A percentile compares a stretch with the other conserved stretches of the same genome.
These are phyloP conservation scores for Xylaria cubensis DNA, from an alignment of 495 filamentous ascomycete species.

Conservation along the genomic window DNA sequence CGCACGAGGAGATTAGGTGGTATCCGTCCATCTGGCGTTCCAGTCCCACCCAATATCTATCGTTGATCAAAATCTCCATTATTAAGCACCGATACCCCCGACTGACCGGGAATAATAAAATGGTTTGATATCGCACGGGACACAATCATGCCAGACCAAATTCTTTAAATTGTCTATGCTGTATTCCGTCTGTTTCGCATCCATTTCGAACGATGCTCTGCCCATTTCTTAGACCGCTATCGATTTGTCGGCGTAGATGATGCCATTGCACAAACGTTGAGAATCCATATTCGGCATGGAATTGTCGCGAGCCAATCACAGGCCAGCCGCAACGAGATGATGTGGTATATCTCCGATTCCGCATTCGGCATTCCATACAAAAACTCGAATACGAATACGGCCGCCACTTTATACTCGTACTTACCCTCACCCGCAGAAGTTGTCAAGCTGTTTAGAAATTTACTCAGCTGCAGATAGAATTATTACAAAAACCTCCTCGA, in stretches of 20 bases:
- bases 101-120: neutral
- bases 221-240: conserved; percentile 5
- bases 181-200: neutral
- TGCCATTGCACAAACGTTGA: conserved; percentile 6
- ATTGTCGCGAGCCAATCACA: conserved; percentile 11
- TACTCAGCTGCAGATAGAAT: neutral
- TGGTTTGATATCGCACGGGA: neutral
- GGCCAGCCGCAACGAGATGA: neutral
- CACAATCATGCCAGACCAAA: neutral
- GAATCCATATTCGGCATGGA: conserved; percentile 1
- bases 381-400: conserved; percentile 29
- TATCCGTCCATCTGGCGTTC: conserved; percentile 19
- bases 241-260: neutral
- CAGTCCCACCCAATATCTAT: neutral
- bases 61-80: neutral
- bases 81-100: conserved; percentile 4
- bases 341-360: conserved; percentile 19
- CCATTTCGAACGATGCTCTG: conserved; percentile 19
- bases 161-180: neutral
- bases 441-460: neutral
- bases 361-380: conserved; percentile 8
- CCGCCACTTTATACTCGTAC: neutral
- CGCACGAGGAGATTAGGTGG: conserved; percentile 11
- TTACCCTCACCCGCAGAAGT: neutral
- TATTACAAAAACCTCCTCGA: neutral